These are phyloP conservation scores for Vinca major DNA, from an alignment of 305 asterid species.

Conservation along the genomic window DNA sequence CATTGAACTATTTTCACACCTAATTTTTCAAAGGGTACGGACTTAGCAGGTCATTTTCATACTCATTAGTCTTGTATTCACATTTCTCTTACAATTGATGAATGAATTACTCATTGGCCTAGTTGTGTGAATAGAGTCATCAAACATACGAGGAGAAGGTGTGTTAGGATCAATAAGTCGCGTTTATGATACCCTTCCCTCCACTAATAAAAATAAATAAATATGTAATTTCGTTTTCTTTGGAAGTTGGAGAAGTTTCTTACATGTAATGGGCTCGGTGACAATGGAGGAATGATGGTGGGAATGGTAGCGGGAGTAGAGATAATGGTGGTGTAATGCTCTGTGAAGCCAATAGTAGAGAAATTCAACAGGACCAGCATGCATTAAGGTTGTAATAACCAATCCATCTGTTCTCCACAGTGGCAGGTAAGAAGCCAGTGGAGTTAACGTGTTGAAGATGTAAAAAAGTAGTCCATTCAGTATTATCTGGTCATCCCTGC, in stretches of 20 bases:
- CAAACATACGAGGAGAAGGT: no score
- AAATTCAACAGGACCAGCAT: slow-evolving; percentile 64
- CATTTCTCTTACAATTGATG: no score
- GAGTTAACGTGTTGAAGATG: slow-evolving; percentile 20
- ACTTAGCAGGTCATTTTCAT: no score
- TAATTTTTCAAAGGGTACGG: no score
- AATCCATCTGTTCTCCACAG: slow-evolving; percentile 63
- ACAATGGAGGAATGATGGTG: slow-evolving; percentile 91
- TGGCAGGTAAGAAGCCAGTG: slow-evolving; percentile 32
- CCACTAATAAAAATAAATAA: no score
- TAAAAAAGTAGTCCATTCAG: slow-evolving; percentile 48
- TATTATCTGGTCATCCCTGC: slow-evolving; percentile 81
- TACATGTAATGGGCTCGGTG: slow-evolving; percentile 87
- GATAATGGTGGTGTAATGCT: slow-evolving; percentile 84
- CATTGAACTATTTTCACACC: no score
- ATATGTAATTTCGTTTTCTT: no score
- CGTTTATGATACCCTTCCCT: no score
- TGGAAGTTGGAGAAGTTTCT: slow-evolving; percentile 1
- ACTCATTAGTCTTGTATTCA: no score
- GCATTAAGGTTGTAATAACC: slow-evolving; percentile 41
- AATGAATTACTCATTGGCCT: no score
- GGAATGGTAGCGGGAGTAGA: slow-evolving; percentile 84
- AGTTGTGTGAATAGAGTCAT: no score
- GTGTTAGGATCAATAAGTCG: no score
- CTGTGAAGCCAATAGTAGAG: slow-evolving; percentile 87